Evolutionary conservation across 148 eudicot species (phyloP).

Genomic region (Silene conica): DNA sequence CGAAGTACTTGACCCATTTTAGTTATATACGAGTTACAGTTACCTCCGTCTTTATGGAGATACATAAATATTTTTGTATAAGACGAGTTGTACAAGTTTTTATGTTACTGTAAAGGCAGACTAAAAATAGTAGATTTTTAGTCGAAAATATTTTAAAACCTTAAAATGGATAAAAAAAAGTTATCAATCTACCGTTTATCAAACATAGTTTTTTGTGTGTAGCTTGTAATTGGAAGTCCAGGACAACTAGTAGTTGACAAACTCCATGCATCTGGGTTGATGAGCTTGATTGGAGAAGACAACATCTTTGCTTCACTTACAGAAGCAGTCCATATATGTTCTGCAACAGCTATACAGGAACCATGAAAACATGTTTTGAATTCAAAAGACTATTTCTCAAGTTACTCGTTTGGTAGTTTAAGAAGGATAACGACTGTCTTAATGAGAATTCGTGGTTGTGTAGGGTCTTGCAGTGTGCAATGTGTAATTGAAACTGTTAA

Average conservation of each 20-base stretch:
- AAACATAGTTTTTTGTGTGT: not conserved
- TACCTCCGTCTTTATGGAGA: too few species aligned
- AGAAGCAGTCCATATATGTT: conserved; percentile 56
- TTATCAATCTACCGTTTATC: too few species aligned
- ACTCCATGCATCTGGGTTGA: conserved; percentile 54
- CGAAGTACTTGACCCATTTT: too few species aligned
- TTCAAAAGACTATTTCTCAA: not conserved
- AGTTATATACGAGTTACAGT: too few species aligned
- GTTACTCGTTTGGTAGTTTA: too few species aligned
- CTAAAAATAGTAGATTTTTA: too few species aligned
- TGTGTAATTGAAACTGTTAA: not conserved
- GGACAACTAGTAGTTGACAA: conserved; percentile 72
- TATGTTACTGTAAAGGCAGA: too few species aligned
- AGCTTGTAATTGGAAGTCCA: conserved; percentile 77
- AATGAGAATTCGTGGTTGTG: too few species aligned
- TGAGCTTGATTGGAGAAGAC: conserved; percentile 48
- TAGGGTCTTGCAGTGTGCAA: not conserved
- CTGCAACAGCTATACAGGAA: conserved; percentile 35
- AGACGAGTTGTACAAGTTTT: conserved; percentile 13
- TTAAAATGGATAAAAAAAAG: too few species aligned
- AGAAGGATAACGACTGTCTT: too few species aligned
- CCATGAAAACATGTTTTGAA: conserved; percentile 22
- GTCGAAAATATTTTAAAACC: too few species aligned
- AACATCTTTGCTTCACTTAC: conserved; percentile 62
- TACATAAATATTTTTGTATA: too few species aligned